Base-by-base conservation (phyloP, 306 rosid genomes). In the Rubus idaeus region DNA sequence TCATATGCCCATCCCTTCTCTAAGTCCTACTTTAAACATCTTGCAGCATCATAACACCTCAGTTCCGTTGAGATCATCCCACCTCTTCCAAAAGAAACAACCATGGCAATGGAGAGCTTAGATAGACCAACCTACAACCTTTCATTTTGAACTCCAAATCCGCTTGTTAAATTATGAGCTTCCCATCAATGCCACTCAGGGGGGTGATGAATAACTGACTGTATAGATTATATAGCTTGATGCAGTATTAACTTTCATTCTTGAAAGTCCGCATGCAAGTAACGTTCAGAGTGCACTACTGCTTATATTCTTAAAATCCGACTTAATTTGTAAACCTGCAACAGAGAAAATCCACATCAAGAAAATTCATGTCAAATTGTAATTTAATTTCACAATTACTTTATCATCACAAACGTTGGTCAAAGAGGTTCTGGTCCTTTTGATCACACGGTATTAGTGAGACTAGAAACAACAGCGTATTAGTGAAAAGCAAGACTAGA, bases 311-410 rank as follows among this genome's bases (percentile, higher is more conserved):
- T 88, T 72, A 94, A 85, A 77, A 94, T 91, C 62, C 98, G 87
- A 72, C 73, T 87, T 77, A 91, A 81, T 80, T 91, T 91, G 81
- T 90, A 91, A 83, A 89, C 98, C 98, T 94, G 87, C 70, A 81
- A 71, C 71, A 37, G 10, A 37, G 63, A 64, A 23, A 23, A 46
- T 46, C 68, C 60, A 49, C 71, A 47, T 46, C 42, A 75, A 17
- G 78, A 30, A 68, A 70, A 77, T 2, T 57, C 47, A 73, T 3
- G 17, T 68, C 16, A 66, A 68, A 69, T 45, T 58, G 52, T 44
- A 44, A 55, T 11, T 18, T 20, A 40, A 42, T 41, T 64, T 23
- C 12, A 66, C 26, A 52, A 68, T 61, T 42, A 20, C 61, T 60
- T 41, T 14, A 18, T 75, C 14, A 79, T 14, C 17, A 14, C 56